Evolutionary conservation across 2,329 filamentous ascomycete species (phyloP).

Genomic region (Rachicladosporium sp.): DNA sequence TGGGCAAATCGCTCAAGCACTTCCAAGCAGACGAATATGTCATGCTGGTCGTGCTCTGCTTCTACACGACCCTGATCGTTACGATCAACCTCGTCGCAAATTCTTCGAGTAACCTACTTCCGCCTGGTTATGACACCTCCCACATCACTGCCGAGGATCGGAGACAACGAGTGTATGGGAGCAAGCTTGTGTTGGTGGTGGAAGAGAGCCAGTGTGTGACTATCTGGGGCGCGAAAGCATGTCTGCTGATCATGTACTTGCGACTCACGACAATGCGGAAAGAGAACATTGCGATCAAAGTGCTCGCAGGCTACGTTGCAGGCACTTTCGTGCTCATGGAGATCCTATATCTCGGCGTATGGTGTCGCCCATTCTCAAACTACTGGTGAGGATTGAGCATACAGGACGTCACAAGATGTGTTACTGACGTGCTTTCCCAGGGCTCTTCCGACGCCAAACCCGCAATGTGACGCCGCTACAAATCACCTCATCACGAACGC

Average conservation of each 20-base stretch:
- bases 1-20: constrained; percentile 32
- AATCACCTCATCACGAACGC: constrained; percentile 28
- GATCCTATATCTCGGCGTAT: constrained; percentile 27
- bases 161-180: constrained; percentile 19
- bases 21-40: constrained; percentile 47
- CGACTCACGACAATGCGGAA: constrained; percentile 24
- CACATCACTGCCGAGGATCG: constrained; percentile 20
- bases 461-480: constrained; percentile 30
- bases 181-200: constrained; percentile 28
- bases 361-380: constrained; percentile 27
- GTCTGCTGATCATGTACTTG: constrained; percentile 27
- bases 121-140: constrained; percentile 33
- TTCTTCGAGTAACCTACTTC: constrained; percentile 32
- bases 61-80: constrained; percentile 39
- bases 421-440: not conserved
- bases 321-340: constrained; percentile 28
- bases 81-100: constrained; percentile 33
- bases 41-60: constrained; percentile 40
- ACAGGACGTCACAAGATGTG: too few species aligned
- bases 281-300: constrained; percentile 25
- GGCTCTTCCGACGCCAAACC: constrained; percentile 17
- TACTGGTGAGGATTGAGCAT: constrained; percentile 22
- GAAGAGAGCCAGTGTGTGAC: constrained; percentile 26
- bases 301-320: constrained; percentile 23
- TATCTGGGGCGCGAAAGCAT: constrained; percentile 29